Conservation (phyloP, 2,329 filamentous ascomycete species). For the Pyrenophora graminea region DNA sequence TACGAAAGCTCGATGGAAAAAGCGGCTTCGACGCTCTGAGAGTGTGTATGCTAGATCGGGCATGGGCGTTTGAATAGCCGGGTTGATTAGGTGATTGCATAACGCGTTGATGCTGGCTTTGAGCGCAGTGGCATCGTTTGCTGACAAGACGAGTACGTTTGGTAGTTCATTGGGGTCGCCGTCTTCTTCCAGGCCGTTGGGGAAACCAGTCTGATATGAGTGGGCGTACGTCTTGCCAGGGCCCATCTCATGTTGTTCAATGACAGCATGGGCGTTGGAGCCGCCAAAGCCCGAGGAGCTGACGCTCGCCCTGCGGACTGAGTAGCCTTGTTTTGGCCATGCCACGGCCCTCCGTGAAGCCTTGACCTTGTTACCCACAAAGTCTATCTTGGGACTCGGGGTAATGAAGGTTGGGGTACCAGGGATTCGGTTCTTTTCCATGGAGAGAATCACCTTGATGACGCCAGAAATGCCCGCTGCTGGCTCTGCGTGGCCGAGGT, state of each 20-base stretch:
- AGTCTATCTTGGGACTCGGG: background rate
- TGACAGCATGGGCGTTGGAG: conserved; percentile 25
- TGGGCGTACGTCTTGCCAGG: no score
- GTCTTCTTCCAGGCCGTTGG: background rate
- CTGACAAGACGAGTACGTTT: background rate
- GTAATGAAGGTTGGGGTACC: conserved; percentile 19
- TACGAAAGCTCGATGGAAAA: conserved; percentile 12
- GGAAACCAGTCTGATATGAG: no score
- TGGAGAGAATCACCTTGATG: background rate
- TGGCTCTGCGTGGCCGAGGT: no score
- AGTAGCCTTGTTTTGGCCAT: no score
- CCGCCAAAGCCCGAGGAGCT: conserved; percentile 34
- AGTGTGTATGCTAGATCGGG: conserved; percentile 21
- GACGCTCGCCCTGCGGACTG: conserved; percentile 19
- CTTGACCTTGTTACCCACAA: no score
- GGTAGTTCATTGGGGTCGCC: background rate
- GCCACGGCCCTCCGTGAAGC: no score
- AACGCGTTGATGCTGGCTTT: background rate
- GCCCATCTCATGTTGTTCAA: no score
- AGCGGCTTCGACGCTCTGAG: conserved; percentile 6
- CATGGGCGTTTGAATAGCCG: background rate
- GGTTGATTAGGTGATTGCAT: conserved; percentile 2
- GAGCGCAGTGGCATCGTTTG: conserved; percentile 4
- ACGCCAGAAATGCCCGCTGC: no score
- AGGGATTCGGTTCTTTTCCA: conserved; percentile 44